A percentile compares a stretch with the other conserved stretches of the same genome.
Evolutionary conservation across 1,284 basidiomycete genomes (phyloP).

Genomic region (Wolfiporia cocos): DNA sequence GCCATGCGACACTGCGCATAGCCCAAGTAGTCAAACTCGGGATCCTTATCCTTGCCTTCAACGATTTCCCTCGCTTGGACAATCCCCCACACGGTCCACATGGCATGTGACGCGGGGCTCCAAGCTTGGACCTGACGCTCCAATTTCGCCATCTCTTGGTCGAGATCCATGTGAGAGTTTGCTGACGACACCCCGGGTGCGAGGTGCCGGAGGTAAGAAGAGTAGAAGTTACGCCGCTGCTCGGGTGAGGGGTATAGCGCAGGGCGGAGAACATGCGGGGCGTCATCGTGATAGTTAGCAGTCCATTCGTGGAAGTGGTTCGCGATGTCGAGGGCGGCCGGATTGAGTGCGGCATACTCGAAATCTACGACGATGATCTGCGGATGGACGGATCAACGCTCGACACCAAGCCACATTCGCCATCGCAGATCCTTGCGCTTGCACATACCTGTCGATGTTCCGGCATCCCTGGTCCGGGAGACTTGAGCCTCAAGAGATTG

Average conservation of each 20-base stretch:
- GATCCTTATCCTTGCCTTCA: slow-evolving; percentile 46
- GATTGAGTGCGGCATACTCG: slow-evolving; percentile 88
- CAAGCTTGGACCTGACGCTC: slow-evolving; percentile 79
- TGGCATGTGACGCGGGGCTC: slow-evolving; percentile 83
- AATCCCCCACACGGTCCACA: slow-evolving; percentile 92
- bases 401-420: slow-evolving; percentile 1
- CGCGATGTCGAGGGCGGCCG: slow-evolving; percentile 88
- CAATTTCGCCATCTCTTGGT: slow-evolving; percentile 39
- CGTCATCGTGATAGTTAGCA: slow-evolving; percentile 76
- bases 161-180: slow-evolving; percentile 26
- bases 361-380: slow-evolving; percentile 94
- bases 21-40: slow-evolving; percentile 75
- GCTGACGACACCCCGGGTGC: slow-evolving; percentile 15
- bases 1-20: slow-evolving; percentile 65
- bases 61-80: slow-evolving; percentile 84
- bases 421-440: neutral
- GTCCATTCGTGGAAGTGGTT: slow-evolving; percentile 98
- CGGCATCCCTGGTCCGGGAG: slow-evolving; percentile 45
- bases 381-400: neutral
- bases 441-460: slow-evolving; percentile 61
- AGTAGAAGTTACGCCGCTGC: slow-evolving; percentile 79
- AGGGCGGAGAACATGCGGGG: slow-evolving; percentile 69
- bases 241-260: slow-evolving; percentile 67
- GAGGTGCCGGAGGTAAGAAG: slow-evolving; percentile 66
- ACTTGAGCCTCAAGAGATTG: slow-evolving; percentile 75